Evolutionary conservation across 768 basidiomycete genomes (phyloP).

Genomic region (Thelephora aurantiotincta): DNA sequence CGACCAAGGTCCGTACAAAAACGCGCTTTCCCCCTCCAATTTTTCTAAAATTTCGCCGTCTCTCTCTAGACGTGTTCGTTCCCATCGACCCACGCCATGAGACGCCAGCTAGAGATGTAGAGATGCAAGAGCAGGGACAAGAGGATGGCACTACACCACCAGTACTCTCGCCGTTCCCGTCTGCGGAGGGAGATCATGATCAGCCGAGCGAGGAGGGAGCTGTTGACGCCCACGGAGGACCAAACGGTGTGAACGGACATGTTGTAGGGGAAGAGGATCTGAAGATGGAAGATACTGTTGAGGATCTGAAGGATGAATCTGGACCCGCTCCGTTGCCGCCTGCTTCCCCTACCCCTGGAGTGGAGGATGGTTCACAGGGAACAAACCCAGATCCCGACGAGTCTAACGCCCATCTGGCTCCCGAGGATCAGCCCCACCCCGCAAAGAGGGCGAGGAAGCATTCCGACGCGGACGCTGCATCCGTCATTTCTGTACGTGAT

Average conservation of each 20-base stretch:
- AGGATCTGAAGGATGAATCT: too few species aligned
- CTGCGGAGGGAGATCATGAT: constrained; percentile 1
- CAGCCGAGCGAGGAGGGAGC: not conserved
- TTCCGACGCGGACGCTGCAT: constrained; percentile 66
- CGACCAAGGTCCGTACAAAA: constrained; percentile 10
- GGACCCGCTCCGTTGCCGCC: too few species aligned
- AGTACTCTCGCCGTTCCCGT: constrained; percentile 5
- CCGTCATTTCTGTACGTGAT: constrained; percentile 56
- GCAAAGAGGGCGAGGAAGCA: constrained; percentile 69
- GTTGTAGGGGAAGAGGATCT: constrained; percentile 11
- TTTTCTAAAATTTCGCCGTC: not conserved
- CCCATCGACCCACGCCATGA: constrained; percentile 1
- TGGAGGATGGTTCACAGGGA: too few species aligned
- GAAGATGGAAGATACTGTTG: constrained; percentile 14
- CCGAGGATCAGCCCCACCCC: constrained; percentile 59
- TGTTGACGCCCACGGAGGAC: too few species aligned
- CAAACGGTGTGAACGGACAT: not conserved
- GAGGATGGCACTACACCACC: too few species aligned
- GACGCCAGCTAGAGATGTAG: constrained; percentile 1
- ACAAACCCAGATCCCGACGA: not conserved
- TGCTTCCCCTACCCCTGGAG: too few species aligned
- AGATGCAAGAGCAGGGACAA: not conserved
- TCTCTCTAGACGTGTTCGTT: not conserved
- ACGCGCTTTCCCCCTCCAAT: not conserved
- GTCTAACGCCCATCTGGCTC: constrained; percentile 17